Percentiles rank a stretch among this genome's conserved stretches.
These are phyloP conservation scores for Boletus fagicola DNA, from an alignment of 768 basidiomycete genomes.

Conservation along the genomic window DNA sequence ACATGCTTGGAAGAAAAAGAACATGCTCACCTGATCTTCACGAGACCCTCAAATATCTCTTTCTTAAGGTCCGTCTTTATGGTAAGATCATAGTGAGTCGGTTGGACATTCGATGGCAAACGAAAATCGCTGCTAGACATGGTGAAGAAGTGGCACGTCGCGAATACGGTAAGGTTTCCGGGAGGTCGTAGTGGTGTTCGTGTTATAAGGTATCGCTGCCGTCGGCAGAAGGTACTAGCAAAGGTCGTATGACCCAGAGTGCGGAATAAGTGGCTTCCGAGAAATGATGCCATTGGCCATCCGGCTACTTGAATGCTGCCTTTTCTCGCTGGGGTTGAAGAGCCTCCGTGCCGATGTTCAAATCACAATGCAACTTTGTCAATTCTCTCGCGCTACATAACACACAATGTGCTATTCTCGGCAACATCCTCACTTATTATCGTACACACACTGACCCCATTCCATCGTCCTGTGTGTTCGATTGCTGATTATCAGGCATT, in stretches of 20 bases:
- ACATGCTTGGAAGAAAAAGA: neutral
- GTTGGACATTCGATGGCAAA: constrained; percentile 64
- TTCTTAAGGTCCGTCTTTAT: constrained; percentile 79
- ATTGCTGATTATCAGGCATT: constrained; percentile 4
- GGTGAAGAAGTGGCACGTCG: constrained; percentile 6
- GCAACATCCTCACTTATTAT: neutral
- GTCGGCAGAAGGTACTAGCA: neutral
- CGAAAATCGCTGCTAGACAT: constrained; percentile 36
- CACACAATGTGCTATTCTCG: neutral
- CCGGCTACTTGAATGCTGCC: neutral
- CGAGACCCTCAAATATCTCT: constrained; percentile 74
- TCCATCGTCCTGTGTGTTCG: neutral
- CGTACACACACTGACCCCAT: neutral
- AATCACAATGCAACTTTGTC: neutral
- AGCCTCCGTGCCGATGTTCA: neutral
- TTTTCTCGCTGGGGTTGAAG: neutral
- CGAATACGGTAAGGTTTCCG: neutral
- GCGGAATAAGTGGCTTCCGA: constrained; percentile 6
- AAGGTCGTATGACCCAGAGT: constrained; percentile 2
- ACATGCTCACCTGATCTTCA: constrained; percentile 59
- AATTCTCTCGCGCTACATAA: neutral
- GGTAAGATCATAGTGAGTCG: constrained; percentile 75
- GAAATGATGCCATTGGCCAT: constrained; percentile 16
- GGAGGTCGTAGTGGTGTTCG: neutral
- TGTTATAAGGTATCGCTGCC: neutral